Conservation (phyloP, 345 rosid genomes). For the Gossypium australe region DNA sequence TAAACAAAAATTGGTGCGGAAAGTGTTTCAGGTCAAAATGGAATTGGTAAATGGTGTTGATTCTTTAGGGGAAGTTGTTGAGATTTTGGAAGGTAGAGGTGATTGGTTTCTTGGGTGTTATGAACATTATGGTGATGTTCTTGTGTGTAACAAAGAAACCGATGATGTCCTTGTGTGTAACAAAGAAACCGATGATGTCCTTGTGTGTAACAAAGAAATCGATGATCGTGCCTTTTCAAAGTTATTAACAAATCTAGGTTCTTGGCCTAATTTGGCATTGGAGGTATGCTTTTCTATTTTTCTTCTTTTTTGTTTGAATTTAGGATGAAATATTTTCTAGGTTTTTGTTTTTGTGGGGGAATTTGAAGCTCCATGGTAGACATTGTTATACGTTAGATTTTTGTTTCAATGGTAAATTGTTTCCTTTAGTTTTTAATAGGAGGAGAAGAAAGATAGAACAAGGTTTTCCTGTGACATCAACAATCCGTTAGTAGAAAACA, state of each 20-base stretch:
- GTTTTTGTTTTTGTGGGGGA: neutral
- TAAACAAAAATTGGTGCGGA: slow-evolving; percentile 20
- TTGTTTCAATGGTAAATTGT: neutral
- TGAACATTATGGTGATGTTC: slow-evolving; percentile 36
- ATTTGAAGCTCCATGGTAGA: neutral
- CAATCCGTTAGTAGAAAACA: too few species aligned
- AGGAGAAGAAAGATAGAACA: neutral
- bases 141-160: slow-evolving; percentile 15
- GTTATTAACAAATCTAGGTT: slow-evolving; percentile 48
- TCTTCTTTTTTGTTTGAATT: neutral
- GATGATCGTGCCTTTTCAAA: slow-evolving; percentile 50
- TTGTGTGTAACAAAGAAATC: slow-evolving; percentile 16
- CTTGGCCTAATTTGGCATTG: slow-evolving; percentile 47
- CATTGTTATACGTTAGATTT: neutral
- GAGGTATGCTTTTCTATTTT: slow-evolving; percentile 37
- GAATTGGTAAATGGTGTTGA: slow-evolving; percentile 33
- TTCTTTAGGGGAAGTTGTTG: slow-evolving; percentile 30
- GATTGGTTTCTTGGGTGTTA: slow-evolving; percentile 29
- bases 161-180: slow-evolving; percentile 32
- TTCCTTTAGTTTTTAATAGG: neutral
- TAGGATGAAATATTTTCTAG: neutral
- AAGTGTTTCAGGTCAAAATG: slow-evolving; percentile 40
- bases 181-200: slow-evolving; percentile 26
- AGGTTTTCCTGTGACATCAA: neutral
- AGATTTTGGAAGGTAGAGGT: slow-evolving; percentile 52